phyloP scores from a whole-genome alignment of 2,329 filamentous ascomycete genomes.

The Alternaria sp. region DNA sequence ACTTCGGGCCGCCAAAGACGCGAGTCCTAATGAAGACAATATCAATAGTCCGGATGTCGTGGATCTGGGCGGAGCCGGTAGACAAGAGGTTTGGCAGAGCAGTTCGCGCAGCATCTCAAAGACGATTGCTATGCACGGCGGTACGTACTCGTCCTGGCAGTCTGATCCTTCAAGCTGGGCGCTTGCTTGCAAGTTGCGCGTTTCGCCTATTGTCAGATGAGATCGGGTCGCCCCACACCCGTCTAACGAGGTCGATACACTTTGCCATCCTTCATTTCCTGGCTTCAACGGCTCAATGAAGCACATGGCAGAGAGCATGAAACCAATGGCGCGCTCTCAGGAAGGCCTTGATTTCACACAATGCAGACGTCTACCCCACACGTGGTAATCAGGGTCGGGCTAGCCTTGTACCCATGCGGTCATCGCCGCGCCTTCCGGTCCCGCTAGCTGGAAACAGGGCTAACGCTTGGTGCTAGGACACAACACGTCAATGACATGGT shows the following conservation, averaged over 20 bases:
- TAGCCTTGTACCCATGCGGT: slow-evolving; percentile 21
- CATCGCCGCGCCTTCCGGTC: slow-evolving; percentile 18
- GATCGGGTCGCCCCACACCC: slow-evolving; percentile 19
- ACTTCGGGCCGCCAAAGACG: slow-evolving; percentile 34
- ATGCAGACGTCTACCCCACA: slow-evolving; percentile 20
- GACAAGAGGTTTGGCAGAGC: slow-evolving; percentile 43
- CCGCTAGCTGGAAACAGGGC: slow-evolving; percentile 18
- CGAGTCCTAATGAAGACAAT: slow-evolving; percentile 22
- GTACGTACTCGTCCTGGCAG: slow-evolving; percentile 33
- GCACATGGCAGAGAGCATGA: slow-evolving; percentile 5
- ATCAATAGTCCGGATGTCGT: slow-evolving; percentile 30
- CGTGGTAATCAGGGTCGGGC: slow-evolving; percentile 11
- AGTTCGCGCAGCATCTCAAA: slow-evolving; percentile 41
- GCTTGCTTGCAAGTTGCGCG: not conserved
- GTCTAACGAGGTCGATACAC: slow-evolving; percentile 14
- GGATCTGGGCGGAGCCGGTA: slow-evolving; percentile 48
- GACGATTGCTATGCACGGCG: slow-evolving; percentile 50
- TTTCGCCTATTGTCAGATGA: slow-evolving; percentile 23
- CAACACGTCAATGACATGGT: slow-evolving; percentile 47
- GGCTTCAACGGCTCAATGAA: slow-evolving; percentile 13
- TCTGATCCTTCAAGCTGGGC: slow-evolving; percentile 10
- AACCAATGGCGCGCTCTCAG: not conserved
- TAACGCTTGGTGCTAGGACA: slow-evolving; percentile 36
- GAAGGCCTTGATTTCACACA: slow-evolving; percentile 1
- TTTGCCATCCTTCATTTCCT: slow-evolving; percentile 15